A percentile compares a stretch with the other conserved stretches of the same genome.
These are phyloP conservation scores for Aurantiochytrium sp. DNA, from an alignment of 108 stramenopile genomes.

Conservation along the genomic window DNA sequence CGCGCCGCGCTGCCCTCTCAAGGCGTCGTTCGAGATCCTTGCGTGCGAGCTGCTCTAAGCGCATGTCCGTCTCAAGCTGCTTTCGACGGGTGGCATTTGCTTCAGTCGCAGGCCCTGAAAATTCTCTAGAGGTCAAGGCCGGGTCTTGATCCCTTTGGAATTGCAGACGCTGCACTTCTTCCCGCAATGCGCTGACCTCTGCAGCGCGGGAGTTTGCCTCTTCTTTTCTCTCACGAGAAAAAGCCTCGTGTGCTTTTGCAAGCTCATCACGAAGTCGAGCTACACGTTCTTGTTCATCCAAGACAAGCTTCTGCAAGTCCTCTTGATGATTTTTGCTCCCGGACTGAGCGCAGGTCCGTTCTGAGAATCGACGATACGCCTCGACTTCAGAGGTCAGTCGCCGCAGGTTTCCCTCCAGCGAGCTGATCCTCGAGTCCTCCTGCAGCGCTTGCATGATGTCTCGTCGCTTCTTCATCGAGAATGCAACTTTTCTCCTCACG, in stretches of 20 bases:
- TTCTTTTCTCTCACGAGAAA: background rate
- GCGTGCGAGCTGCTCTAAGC: background rate
- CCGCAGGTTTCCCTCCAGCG: conserved; percentile 9
- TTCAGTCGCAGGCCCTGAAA: background rate
- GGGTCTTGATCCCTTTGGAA: too few species aligned
- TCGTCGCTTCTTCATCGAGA: background rate
- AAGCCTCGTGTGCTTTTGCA: background rate
- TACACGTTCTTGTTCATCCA: background rate
- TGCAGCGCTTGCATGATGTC: background rate
- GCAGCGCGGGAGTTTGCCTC: background rate
- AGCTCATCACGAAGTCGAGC: background rate
- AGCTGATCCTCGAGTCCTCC: conserved; percentile 1
- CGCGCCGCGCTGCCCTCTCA: background rate
- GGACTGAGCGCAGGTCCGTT: background rate
- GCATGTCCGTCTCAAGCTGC: background rate
- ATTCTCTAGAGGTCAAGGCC: too few species aligned
- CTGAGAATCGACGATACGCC: background rate
- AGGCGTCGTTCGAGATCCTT: background rate
- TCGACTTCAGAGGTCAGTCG: background rate
- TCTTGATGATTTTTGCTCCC: conserved; percentile 6
- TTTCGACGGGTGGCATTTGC: background rate
- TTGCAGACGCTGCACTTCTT: background rate
- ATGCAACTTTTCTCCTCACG: too few species aligned
- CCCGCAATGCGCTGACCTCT: background rate
- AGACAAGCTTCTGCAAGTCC: background rate